Conservation (phyloP, 805 yeast species). For the Candida sonorensis region DNA sequence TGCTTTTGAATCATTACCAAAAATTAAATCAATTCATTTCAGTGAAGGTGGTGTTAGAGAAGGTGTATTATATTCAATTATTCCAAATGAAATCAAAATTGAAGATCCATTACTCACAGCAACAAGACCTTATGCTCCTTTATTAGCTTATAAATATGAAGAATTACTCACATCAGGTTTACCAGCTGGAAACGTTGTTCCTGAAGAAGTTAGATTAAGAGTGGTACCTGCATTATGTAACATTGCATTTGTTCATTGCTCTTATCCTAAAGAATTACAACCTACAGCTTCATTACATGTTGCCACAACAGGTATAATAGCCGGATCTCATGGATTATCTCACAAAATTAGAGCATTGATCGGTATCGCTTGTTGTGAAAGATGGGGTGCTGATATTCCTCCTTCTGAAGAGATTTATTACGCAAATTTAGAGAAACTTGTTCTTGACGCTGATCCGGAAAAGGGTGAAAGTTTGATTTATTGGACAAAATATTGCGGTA, state of each 20-base stretch:
- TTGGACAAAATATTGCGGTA: conserved; percentile 72
- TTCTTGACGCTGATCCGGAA: conserved; percentile 35
- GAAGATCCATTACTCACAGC: conserved; percentile 69
- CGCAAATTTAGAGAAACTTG: conserved; percentile 40
- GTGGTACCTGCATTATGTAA: conserved; percentile 69
- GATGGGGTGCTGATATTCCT: conserved; percentile 80
- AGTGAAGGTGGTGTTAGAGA: conserved; percentile 76
- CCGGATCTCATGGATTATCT: conserved; percentile 70
- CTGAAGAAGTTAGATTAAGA: conserved; percentile 49
- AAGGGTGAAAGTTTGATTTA: conserved; percentile 44
- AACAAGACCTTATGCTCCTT: conserved; percentile 65
- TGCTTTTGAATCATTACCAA: conserved; percentile 54
- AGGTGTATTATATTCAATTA: conserved; percentile 59
- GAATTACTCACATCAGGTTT: conserved; percentile 48
- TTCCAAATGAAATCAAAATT: conserved; percentile 49
- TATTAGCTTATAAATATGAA: conserved; percentile 51
- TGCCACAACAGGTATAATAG: conserved; percentile 67
- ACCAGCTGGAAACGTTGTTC: conserved; percentile 46
- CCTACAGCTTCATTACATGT: conserved; percentile 67
- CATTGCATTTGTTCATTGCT: conserved; percentile 68
- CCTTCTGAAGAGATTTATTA: conserved; percentile 43
- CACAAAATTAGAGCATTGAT: conserved; percentile 65
- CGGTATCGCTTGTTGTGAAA: conserved; percentile 67
- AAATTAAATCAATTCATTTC: conserved; percentile 55
- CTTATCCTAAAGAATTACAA: conserved; percentile 71